Evolutionary conservation across 805 yeast genomes (phyloP), one percentile per base, ranked within the genome.

Genomic region (Myxozyma neotropica): DNA sequence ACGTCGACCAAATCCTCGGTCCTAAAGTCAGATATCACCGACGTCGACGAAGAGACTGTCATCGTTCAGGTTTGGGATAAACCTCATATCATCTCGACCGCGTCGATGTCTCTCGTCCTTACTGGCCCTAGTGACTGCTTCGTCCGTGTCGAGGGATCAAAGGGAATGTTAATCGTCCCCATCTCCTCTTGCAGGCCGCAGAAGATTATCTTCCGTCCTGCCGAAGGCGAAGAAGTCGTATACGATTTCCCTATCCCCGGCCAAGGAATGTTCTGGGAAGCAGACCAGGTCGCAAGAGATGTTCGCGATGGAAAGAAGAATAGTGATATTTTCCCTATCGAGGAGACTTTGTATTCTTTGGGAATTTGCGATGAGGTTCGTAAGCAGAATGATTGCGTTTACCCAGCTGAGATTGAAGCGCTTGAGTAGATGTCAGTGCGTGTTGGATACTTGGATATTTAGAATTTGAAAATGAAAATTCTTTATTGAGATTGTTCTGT

Each of bases 251-350:
- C 47, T 7, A 46, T 67, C 31, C 63, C 65, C 1, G 70, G 71
- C 44, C 68, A 73, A 50, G 87, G 87, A 0, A 79, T 81, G 70
- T 79, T 78, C 66, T 78, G 78, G 69, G 86, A 83, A 70, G 85
- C 86, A 1, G 78, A 81, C 66, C 82, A 81, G 4, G 78, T 77
- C 38, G 85, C 83, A 2, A 70, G 74, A 47, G 81, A 78, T 58
- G 71, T 83, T 36, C 55, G 65, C 3, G 70, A 68, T 17, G 81
- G 82, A 4, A 73, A 70, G 52, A 62, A 68, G 8, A 73, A 77
- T 59, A 75, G 77, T 59, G 69, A 65, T 23, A 49, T 69, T 2
- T 69, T 76, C 68, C 78, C 84, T 3, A 75, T 74, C 70, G 74
- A 68, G 5, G 85, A 82, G 70, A 75, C 81, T 35, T 61, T 79